These are phyloP conservation scores for Comarum palustre DNA, from an alignment of 306 rosid species.

Conservation along the genomic window DNA sequence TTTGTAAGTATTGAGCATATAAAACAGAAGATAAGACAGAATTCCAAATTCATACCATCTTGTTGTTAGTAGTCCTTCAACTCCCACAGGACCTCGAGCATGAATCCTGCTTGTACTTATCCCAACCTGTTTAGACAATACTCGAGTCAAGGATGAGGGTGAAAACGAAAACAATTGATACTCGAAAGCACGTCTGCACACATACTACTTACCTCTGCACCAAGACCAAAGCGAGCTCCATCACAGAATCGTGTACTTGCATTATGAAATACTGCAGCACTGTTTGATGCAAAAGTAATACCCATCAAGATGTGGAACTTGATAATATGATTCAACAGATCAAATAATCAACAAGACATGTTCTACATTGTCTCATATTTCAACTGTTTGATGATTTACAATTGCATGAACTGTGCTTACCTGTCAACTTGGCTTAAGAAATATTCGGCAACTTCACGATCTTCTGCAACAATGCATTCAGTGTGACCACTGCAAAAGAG, in stretches of 20 bases:
- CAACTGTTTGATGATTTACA: background rate
- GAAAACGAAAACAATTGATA: background rate
- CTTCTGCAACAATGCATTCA: constrained; percentile 76
- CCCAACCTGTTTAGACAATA: constrained; percentile 60
- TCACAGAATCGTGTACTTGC: constrained; percentile 74
- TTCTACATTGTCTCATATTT: background rate
- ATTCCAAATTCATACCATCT: constrained; percentile 56
- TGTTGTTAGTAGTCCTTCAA: constrained; percentile 81
- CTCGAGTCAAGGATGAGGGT: constrained; percentile 15
- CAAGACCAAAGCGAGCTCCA: constrained; percentile 78
- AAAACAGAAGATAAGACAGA: background rate
- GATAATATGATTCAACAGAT: background rate
- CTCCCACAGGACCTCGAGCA: constrained; percentile 96
- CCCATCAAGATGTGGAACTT: constrained; percentile 11
- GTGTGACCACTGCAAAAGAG: constrained; percentile 64
- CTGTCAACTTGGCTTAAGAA: constrained; percentile 72
- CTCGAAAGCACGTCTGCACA: background rate
- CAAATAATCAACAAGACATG: background rate
- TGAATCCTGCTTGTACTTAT: constrained; percentile 73
- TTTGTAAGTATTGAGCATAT: background rate
- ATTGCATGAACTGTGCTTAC: constrained; percentile 27
- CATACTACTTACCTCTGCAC: constrained; percentile 61
- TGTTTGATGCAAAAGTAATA: constrained; percentile 28
- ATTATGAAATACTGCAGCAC: constrained; percentile 85
- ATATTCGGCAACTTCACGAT: constrained; percentile 55